Evolutionary conservation across 2,329 filamentous ascomycete genomes (phyloP).

Genomic region (Arthroderma sp.): DNA sequence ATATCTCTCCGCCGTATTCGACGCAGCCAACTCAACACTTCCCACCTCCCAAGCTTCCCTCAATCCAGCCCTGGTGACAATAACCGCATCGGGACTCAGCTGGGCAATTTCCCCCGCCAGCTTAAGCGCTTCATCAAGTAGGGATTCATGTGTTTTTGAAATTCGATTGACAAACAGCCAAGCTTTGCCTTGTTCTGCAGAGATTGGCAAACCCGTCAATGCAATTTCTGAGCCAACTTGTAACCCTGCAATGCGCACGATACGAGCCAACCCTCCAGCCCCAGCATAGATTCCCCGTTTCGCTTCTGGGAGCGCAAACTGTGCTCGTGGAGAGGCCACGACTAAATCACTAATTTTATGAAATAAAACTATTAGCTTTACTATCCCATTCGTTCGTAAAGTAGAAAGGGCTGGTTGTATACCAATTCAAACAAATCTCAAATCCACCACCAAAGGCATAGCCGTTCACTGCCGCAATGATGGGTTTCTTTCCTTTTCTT

Average conservation of each 20-base stretch:
- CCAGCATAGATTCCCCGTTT: constrained; percentile 56
- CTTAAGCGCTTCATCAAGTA: constrained; percentile 59
- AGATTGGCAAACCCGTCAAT: constrained; percentile 48
- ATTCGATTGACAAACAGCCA: constrained; percentile 58
- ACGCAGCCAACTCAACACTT: constrained; percentile 52
- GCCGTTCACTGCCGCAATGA: constrained; percentile 68
- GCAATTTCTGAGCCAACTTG: constrained; percentile 61
- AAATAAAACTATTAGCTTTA: neutral
- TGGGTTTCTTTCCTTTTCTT: constrained; percentile 52
- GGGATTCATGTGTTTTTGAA: constrained; percentile 52
- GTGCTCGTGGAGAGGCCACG: constrained; percentile 43
- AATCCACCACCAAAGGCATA: constrained; percentile 63
- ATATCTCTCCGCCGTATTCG: constrained; percentile 73
- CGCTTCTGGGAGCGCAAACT: constrained; percentile 59
- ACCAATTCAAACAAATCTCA: constrained; percentile 85
- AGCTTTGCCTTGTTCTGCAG: constrained; percentile 43
- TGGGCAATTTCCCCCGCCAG: constrained; percentile 47
- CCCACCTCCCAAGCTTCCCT: constrained; percentile 56
- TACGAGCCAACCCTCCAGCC: constrained; percentile 55
- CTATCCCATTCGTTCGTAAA: neutral
- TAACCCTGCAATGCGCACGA: constrained; percentile 53
- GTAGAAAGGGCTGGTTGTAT: constrained; percentile 11
- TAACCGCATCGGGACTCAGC: constrained; percentile 61
- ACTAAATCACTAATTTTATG: constrained; percentile 57
- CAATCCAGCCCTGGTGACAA: constrained; percentile 55